Percentiles rank a stretch among this genome's conserved stretches.
Evolutionary conservation across 2,329 filamentous ascomycete genomes (phyloP).

Genomic region (Claviceps monticola): DNA sequence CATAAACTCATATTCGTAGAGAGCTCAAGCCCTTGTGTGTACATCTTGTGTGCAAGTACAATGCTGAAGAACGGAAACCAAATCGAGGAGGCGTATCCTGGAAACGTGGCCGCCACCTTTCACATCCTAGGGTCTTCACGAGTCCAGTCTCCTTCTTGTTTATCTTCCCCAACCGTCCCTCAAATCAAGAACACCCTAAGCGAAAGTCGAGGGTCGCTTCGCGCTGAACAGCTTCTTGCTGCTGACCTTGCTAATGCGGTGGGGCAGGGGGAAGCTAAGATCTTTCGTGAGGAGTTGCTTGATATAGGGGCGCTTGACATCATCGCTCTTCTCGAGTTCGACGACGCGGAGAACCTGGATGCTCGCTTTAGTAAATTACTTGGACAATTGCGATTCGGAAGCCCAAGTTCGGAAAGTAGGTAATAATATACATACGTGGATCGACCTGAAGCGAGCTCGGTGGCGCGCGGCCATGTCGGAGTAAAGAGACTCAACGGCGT

Average conservation of each 20-base stretch:
- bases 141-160: no score
- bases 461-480: conserved; percentile 99
- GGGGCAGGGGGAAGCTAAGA: conserved; percentile 96
- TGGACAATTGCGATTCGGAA: not conserved
- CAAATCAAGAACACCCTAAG: conserved; percentile 53
- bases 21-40: no score
- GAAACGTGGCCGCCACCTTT: no score
- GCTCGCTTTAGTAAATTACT: conserved; percentile 5
- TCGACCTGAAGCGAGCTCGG: conserved; percentile 89
- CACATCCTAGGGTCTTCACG: no score
- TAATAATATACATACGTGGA: conserved; percentile 62
- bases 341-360: conserved; percentile 90
- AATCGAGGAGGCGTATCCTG: no score
- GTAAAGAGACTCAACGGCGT: conserved; percentile 94
- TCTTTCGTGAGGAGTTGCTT: conserved; percentile 92
- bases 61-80: no score
- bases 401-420: conserved; percentile 22
- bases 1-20: no score
- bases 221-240: conserved; percentile 87
- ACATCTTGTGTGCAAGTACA: no score
- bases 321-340: conserved; percentile 87
- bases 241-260: conserved; percentile 74
- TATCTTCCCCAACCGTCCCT: conserved; percentile 28
- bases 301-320: conserved; percentile 98
- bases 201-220: conserved; percentile 92